These are phyloP conservation scores for Boletus patriciae DNA, from an alignment of 768 basidiomycete species.

Conservation along the genomic window DNA sequence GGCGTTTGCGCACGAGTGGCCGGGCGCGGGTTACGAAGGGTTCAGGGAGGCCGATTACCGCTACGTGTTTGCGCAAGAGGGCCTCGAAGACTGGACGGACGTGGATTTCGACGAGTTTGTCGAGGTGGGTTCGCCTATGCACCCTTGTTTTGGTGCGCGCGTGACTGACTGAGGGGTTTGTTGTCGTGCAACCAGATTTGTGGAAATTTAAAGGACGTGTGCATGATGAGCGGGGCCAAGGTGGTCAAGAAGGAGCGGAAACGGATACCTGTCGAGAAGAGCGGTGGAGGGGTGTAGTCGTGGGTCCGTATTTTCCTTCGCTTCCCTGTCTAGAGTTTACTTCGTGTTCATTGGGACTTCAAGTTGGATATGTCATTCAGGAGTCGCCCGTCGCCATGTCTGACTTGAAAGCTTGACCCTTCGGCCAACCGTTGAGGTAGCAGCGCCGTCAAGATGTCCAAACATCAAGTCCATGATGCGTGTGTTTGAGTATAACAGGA, in stretches of 20 bases:
- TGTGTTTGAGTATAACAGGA: too few relatives aligned
- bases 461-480: too few relatives aligned
- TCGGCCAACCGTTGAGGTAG: too few relatives aligned
- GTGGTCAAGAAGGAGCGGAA: conserved; percentile 38
- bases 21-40: conserved; percentile 53
- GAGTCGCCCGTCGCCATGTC: too few relatives aligned
- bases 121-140: conserved; percentile 47
- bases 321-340: too few relatives aligned
- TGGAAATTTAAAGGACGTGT: conserved; percentile 67
- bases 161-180: background rate
- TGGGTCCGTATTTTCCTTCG: too few relatives aligned
- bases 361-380: too few relatives aligned
- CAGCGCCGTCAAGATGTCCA: too few relatives aligned
- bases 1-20: conserved; percentile 39
- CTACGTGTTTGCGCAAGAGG: conserved; percentile 77
- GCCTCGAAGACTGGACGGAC: conserved; percentile 52
- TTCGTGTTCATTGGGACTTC: too few relatives aligned
- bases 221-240: conserved; percentile 43
- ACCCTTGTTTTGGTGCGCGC: conserved; percentile 33
- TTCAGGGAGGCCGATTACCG: conserved; percentile 63
- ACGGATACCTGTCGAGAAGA: conserved; percentile 48
- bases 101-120: conserved; percentile 85
- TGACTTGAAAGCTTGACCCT: too few relatives aligned
- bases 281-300: conserved; percentile 31
- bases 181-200: conserved; percentile 52